Evolutionary conservation across 768 basidiomycete species (phyloP).

Genomic region (Arthromyces matolae): DNA sequence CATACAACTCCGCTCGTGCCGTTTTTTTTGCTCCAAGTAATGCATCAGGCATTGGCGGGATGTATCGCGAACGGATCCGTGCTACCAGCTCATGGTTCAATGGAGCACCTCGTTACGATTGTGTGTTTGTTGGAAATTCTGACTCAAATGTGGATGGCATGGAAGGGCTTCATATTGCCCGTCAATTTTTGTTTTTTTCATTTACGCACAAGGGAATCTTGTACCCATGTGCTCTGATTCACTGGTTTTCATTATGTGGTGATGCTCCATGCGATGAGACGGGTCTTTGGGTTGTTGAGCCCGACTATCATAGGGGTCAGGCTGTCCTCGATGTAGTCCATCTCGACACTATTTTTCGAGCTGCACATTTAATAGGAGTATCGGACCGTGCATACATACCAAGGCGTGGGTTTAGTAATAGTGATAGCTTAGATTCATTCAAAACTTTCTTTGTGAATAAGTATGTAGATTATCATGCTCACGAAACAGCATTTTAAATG

Average conservation of each 20-base stretch:
- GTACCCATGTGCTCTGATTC: slow-evolving; percentile 24
- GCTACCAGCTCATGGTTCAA: not conserved
- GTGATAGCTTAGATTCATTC: slow-evolving; percentile 17
- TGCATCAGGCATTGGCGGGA: not conserved
- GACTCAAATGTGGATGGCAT: not conserved
- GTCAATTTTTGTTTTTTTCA: slow-evolving; percentile 20
- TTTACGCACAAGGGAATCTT: slow-evolving; percentile 13
- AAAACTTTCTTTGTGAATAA: slow-evolving; percentile 16
- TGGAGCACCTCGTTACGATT: not conserved
- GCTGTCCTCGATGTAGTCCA: slow-evolving; percentile 11
- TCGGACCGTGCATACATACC: slow-evolving; percentile 3
- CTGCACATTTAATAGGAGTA: slow-evolving; percentile 19
- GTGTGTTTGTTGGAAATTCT: not conserved
- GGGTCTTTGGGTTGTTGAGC: not conserved
- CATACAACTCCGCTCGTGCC: not conserved
- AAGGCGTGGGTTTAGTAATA: slow-evolving; percentile 9
- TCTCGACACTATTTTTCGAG: slow-evolving; percentile 8
- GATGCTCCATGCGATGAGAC: too few relatives aligned
- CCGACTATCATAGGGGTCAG: not conserved
- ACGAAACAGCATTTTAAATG: slow-evolving; percentile 21
- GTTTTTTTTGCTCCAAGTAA: slow-evolving; percentile 8
- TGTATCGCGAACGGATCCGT: slow-evolving; percentile 3
- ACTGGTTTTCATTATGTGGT: slow-evolving; percentile 21
- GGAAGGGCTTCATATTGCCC: slow-evolving; percentile 19
- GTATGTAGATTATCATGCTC: slow-evolving; percentile 23